Conservation (phyloP, 78 protist genomes). For the Pelomyxa schiedti region DNA sequence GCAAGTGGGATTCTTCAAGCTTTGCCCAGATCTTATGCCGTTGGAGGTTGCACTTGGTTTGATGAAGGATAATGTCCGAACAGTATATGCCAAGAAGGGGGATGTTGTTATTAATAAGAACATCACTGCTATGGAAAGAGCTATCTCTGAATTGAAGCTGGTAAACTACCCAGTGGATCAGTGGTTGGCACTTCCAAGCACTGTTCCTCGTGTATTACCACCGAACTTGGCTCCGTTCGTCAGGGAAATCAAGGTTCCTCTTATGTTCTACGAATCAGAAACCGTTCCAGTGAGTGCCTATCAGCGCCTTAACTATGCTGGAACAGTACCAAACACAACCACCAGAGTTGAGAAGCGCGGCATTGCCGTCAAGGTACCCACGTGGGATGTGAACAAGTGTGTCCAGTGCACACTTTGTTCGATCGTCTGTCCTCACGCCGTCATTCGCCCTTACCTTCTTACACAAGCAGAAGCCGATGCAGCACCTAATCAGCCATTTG, state of each 20-base stretch:
- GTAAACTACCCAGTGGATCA: background rate
- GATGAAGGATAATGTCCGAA: background rate
- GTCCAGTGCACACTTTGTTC: slow-evolving; percentile 55
- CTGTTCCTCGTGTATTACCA: background rate
- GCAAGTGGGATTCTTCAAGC: slow-evolving; percentile 38
- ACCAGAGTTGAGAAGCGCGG: slow-evolving; percentile 36
- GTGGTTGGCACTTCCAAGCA: background rate
- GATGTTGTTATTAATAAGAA: background rate
- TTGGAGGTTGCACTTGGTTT: background rate
- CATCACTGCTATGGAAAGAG: background rate
- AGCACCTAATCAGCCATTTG: slow-evolving; percentile 1
- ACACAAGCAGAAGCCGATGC: slow-evolving; percentile 2
- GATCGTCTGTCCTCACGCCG: slow-evolving; percentile 54
- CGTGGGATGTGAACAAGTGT: slow-evolving; percentile 40
- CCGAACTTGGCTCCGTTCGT: background rate
- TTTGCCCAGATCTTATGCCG: slow-evolving; percentile 1
- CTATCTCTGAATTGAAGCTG: background rate
- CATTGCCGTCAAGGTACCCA: slow-evolving; percentile 30
- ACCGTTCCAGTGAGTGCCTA: slow-evolving; percentile 37
- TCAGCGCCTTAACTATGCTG: slow-evolving; percentile 9
- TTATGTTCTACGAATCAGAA: background rate
- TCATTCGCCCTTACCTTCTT: slow-evolving; percentile 46
- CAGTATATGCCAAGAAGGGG: background rate
- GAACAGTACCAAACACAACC: slow-evolving; percentile 22
- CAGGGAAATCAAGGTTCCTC: background rate